Conservation (phyloP, 352 stramenopile genomes). For the Globisporangium splendens region DNA sequence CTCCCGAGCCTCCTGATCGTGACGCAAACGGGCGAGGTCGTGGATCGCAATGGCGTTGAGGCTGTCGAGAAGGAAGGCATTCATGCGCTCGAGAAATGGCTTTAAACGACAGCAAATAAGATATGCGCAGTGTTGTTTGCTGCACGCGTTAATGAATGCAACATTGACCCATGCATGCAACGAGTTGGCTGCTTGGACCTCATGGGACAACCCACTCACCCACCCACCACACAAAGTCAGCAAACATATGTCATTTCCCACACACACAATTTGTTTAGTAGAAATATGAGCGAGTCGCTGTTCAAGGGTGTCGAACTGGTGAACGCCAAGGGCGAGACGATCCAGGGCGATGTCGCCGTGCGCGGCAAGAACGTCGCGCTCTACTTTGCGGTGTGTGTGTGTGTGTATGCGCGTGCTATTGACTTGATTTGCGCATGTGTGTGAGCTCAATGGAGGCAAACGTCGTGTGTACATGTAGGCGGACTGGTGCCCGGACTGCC, state of each 20-base stretch:
- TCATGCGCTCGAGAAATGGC: slow-evolving; percentile 43
- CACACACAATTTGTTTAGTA: too few species aligned
- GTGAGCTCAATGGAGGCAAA: not conserved
- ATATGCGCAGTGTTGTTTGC: too few species aligned
- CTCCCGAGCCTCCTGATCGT: slow-evolving; percentile 81
- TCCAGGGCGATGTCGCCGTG: slow-evolving; percentile 40
- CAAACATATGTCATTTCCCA: not conserved
- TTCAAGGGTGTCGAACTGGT: slow-evolving; percentile 53
- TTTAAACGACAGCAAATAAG: slow-evolving; percentile 10
- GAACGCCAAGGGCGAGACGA: slow-evolving; percentile 50
- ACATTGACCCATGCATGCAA: too few species aligned
- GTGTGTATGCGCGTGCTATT: too few species aligned
- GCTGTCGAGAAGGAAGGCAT: slow-evolving; percentile 55
- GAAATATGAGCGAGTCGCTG: slow-evolving; percentile 20
- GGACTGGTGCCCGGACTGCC: slow-evolving; percentile 84
- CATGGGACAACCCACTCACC: too few species aligned
- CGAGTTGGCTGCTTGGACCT: too few species aligned
- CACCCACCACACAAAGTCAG: not conserved
- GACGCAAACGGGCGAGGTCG: slow-evolving; percentile 45
- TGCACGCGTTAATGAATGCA: not conserved
- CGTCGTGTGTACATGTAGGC: slow-evolving; percentile 31
- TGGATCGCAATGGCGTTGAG: slow-evolving; percentile 63
- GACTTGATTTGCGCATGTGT: not conserved
- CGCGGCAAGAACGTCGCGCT: slow-evolving; percentile 58
- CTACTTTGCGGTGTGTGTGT: slow-evolving; percentile 66